These are phyloP conservation scores for Trichoderma oligosporum DNA, from an alignment of 2,329 filamentous ascomycete genomes.

Conservation along the genomic window DNA sequence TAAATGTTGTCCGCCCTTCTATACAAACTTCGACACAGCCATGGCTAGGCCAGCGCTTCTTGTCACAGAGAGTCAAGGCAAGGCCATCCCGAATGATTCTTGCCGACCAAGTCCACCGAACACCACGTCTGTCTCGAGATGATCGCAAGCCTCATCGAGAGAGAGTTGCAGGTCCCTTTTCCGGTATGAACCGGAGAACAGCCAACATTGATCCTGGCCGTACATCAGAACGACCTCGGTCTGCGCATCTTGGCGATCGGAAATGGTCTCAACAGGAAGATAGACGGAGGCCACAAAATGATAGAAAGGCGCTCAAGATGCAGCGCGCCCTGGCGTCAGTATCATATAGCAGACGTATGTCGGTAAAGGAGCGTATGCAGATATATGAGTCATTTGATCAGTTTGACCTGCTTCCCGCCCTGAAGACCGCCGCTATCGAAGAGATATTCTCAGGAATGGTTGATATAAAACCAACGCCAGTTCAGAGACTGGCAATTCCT, in stretches of 20 bases:
- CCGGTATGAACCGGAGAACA: constrained; percentile 53
- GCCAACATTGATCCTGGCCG: constrained; percentile 37
- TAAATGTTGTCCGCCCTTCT: constrained; percentile 19
- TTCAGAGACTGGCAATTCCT: constrained; percentile 86
- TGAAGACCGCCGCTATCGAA: constrained; percentile 66
- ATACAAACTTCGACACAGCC: constrained; percentile 27
- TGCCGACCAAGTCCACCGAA: constrained; percentile 49
- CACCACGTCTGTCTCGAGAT: constrained; percentile 33
- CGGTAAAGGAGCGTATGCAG: constrained; percentile 53
- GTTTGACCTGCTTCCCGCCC: constrained; percentile 67
- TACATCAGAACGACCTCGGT: constrained; percentile 22
- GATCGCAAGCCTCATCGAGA: constrained; percentile 38
- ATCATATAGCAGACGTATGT: constrained; percentile 64
- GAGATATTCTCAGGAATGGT: constrained; percentile 73
- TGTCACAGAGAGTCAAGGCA: constrained; percentile 32
- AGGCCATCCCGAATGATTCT: constrained; percentile 57
- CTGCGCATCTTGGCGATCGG: constrained; percentile 22
- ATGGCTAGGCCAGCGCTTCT: constrained; percentile 36
- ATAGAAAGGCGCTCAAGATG: constrained; percentile 85
- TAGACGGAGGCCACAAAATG: constrained; percentile 36
- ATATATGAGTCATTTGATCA: constrained; percentile 75
- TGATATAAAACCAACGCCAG: constrained; percentile 77
- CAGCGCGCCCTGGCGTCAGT: constrained; percentile 73
- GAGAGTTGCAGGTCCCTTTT: constrained; percentile 47
- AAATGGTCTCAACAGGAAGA: constrained; percentile 31